Base-by-base conservation (phyloP, 768 basidiomycete genomes). In the Suillus hirtellus region DNA sequence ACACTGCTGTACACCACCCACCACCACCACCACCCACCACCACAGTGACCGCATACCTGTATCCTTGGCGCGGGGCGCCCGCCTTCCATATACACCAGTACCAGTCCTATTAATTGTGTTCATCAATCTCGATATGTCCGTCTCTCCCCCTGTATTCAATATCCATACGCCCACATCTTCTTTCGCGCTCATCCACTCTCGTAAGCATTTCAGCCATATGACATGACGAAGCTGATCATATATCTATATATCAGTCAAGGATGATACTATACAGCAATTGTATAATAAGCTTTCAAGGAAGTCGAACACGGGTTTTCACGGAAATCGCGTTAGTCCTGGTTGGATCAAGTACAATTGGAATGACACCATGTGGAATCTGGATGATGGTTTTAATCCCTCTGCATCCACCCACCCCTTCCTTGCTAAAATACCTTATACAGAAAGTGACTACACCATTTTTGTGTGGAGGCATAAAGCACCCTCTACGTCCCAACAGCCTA, bases 321-420 rank as follows among this genome's bases (percentile, higher is more conserved):
- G 84, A 19, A 77, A 84, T 64, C 83, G 84, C 21, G 85, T 95
- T 21, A 87, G 86, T 37, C 80, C 89, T 17, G 90, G 91, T 42
- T 94, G 93, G 86, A 78, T 96, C 55, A 93, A 95, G 70, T 98
- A 98, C 72, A 85, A 90, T 65, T 95, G 86, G 80, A 86, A 87
- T 66, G 85, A 87, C 15, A 79, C 86, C 0, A 74, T 92, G 56
- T 97, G 92, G 92, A 90, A 91, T 70, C 77, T 98, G 12, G 93
- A 96, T 72, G 95, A 98, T 70, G 95, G 95, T 90, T 69, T 70
- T 78, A 73, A 17, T 38, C 35, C 59, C n/a, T 40, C 42, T 24
- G 7, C 42, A 4, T 37, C 10, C 17, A 31, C 52, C 24, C 52
- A n/a, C 40, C 37, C 38, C 47, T 24, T 44, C 31, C 54, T 60